Conservation (phyloP, 495 filamentous ascomycete species). For the Neurospora sp. region DNA sequence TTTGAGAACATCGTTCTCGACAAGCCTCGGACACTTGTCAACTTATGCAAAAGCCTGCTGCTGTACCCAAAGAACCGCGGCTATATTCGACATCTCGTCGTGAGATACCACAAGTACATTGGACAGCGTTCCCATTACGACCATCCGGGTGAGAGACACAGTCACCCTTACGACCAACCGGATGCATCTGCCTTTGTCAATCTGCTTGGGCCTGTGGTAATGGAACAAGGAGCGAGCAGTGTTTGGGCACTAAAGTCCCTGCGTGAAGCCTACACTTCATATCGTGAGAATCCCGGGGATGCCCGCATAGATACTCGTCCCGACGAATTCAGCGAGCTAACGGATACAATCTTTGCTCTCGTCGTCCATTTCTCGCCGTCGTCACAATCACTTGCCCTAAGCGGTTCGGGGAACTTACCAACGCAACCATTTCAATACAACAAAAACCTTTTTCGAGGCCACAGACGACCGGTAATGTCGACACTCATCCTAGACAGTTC, state of each 20-base stretch:
- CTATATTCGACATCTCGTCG: background rate
- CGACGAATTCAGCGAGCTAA: background rate
- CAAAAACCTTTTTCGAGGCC: rapidly evolving
- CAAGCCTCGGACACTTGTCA: background rate
- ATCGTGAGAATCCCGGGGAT: background rate
- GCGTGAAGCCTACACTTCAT: rapidly evolving
- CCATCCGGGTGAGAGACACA: background rate
- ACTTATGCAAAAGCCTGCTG: background rate
- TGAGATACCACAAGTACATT: background rate
- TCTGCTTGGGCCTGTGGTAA: background rate
- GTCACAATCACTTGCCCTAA: background rate
- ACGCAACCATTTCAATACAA: background rate
- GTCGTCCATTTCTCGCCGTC: background rate
- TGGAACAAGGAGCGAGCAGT: background rate
- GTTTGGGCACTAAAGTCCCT: background rate
- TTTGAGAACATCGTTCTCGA: background rate
- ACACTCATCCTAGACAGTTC: background rate
- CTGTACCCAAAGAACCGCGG: background rate
- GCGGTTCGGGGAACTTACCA: background rate
- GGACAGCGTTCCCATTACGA: background rate
- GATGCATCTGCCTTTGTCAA: background rate
- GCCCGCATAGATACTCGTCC: rapidly evolving
- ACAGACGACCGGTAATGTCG: background rate
- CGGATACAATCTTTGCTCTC: background rate
- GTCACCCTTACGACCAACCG: background rate